Conservation (phyloP, 192 early-diverging fungal genomes). For the Backusella luteola region DNA sequence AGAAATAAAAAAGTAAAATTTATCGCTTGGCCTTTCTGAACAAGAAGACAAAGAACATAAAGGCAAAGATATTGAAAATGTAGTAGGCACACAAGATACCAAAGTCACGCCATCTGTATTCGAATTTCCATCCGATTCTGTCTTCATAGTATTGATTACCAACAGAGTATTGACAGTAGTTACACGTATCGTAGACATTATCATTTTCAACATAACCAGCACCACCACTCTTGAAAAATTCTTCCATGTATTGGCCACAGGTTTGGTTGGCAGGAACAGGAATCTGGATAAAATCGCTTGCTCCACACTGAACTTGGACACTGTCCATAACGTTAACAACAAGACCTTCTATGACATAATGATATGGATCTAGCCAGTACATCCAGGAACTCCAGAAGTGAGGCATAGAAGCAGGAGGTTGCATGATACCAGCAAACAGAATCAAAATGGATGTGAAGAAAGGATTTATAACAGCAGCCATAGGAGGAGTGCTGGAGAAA, state of each 20-base stretch:
- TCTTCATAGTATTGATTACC: constrained; percentile 37
- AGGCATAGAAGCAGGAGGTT: constrained; percentile 54
- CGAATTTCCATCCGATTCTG: constrained; percentile 49
- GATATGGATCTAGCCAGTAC: constrained; percentile 63
- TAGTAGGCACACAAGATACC: constrained; percentile 58
- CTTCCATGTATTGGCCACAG: constrained; percentile 49
- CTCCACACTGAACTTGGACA: constrained; percentile 43
- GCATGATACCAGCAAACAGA: constrained; percentile 63
- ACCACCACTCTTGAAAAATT: constrained; percentile 42
- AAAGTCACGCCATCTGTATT: constrained; percentile 61
- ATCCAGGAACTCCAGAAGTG: constrained; percentile 63
- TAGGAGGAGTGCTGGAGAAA: constrained; percentile 50
- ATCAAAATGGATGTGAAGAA: constrained; percentile 58
- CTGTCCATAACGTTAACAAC: constrained; percentile 57
- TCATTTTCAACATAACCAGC: constrained; percentile 60
- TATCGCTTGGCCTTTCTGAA: constrained; percentile 47
- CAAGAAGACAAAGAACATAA: constrained; percentile 38
- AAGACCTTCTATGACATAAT: constrained; percentile 60
- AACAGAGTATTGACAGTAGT: constrained; percentile 48
- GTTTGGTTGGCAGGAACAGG: constrained; percentile 44
- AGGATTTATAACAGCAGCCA: constrained; percentile 62
- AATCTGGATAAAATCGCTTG: constrained; percentile 43
- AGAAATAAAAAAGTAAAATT: not conserved
- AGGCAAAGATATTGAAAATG: constrained; percentile 48
- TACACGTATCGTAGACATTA: constrained; percentile 44